A percentile compares a stretch with the other conserved stretches of the same genome.
Conservation (phyloP, 768 basidiomycete species). For the Podaxis pistillaris region DNA sequence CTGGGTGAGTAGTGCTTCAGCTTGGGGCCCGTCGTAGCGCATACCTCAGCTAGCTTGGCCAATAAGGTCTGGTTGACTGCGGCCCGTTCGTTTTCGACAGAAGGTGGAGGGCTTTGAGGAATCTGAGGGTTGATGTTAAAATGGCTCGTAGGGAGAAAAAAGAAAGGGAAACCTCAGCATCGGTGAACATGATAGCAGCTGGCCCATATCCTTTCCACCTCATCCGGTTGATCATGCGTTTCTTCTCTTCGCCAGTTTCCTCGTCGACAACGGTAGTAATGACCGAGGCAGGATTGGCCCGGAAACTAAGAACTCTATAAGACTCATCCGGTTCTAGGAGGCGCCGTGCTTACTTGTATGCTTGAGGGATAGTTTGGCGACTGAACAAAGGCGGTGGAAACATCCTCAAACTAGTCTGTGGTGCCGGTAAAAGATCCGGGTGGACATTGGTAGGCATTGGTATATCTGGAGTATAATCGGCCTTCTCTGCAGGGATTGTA, state of each 20-base stretch:
- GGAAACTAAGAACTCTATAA: conserved; percentile 52
- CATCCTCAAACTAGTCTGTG: conserved; percentile 62
- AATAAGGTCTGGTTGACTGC: conserved; percentile 56
- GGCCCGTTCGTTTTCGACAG: conserved; percentile 58
- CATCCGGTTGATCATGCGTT: conserved; percentile 79
- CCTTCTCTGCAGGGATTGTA: conserved; percentile 60
- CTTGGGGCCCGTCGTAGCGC: neutral
- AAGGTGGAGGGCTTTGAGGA: conserved; percentile 62
- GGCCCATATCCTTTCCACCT: conserved; percentile 87
- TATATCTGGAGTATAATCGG: neutral
- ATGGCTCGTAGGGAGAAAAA: neutral
- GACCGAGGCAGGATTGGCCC: conserved; percentile 73
- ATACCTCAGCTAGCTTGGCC: conserved; percentile 52
- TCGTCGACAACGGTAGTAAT: conserved; percentile 64
- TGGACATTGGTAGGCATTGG: conserved; percentile 42
- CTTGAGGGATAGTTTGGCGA: conserved; percentile 73
- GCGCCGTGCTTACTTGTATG: conserved; percentile 59
- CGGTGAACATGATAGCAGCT: conserved; percentile 65
- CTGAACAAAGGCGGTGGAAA: conserved; percentile 92
- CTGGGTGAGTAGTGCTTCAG: neutral
- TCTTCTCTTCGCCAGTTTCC: conserved; percentile 78
- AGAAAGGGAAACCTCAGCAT: conserved; percentile 37
- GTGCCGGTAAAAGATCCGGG: conserved; percentile 30
- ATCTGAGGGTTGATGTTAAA: conserved; percentile 37
- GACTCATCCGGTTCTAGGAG: neutral